These are phyloP conservation scores for Fusarium sp. DNA, from an alignment of 2,329 filamentous ascomycete species.

Conservation along the genomic window DNA sequence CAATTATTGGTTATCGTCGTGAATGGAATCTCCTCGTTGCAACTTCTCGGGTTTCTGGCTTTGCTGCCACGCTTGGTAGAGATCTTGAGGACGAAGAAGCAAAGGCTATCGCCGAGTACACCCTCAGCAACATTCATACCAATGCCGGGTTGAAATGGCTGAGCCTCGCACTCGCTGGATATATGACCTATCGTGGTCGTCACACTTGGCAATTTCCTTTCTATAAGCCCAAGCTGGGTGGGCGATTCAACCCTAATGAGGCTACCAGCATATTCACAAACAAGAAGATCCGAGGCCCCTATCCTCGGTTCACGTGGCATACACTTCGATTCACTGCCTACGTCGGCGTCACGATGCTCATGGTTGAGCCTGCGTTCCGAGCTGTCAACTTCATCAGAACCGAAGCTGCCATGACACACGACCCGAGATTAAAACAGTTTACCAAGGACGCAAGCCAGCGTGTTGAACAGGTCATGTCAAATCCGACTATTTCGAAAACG, in stretches of 20 bases:
- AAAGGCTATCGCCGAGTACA: constrained; percentile 52
- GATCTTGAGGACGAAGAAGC: constrained; percentile 54
- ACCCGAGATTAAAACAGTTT: constrained; percentile 41
- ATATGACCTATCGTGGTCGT: constrained; percentile 48
- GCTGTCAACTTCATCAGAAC: constrained; percentile 43
- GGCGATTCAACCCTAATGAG: constrained; percentile 47
- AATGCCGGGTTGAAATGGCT: constrained; percentile 50
- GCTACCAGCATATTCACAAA: constrained; percentile 46
- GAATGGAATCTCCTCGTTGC: constrained; percentile 48
- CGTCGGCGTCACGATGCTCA: constrained; percentile 43
- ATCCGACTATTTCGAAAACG: constrained; percentile 11
- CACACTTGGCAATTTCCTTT: constrained; percentile 49
- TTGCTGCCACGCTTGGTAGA: constrained; percentile 49
- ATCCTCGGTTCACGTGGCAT: constrained; percentile 46
- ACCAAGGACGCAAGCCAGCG: constrained; percentile 43
- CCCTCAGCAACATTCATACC: constrained; percentile 49
- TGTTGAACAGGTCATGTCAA: constrained; percentile 43
- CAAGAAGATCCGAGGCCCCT: constrained; percentile 44
- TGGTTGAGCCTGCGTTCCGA: constrained; percentile 46
- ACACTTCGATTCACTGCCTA: constrained; percentile 47
- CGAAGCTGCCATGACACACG: constrained; percentile 41
- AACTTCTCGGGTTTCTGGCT: constrained; percentile 46
- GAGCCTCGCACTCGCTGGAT: constrained; percentile 43
- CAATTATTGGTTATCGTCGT: constrained; percentile 47
- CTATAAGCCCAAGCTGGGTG: constrained; percentile 46